Percentiles rank a stretch among this genome's conserved stretches.
Evolutionary conservation across 345 rosid genomes (phyloP).

Genomic region (Erucastrum elatum): DNA sequence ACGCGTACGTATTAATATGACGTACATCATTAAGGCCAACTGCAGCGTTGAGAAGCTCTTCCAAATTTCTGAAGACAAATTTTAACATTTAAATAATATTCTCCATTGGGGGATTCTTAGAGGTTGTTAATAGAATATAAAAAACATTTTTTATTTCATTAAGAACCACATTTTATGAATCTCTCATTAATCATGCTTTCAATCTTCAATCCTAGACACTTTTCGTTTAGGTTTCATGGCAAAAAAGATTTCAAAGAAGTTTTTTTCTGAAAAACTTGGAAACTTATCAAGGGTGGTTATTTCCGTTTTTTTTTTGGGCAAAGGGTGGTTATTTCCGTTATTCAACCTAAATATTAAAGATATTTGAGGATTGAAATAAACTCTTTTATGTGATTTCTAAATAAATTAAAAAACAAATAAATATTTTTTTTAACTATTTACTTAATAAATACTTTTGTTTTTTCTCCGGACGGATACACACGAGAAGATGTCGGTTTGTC

Average conservation of each 20-base stretch:
- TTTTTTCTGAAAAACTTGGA: background rate
- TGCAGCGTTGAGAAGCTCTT: no score
- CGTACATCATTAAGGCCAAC: no score
- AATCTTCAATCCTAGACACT: no score
- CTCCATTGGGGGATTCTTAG: no score
- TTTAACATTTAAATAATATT: no score
- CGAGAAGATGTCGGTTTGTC: conserved; percentile 15
- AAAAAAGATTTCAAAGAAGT: background rate
- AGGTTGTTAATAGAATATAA: no score
- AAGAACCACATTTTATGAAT: no score
- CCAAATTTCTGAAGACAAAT: no score
- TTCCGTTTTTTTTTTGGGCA: background rate
- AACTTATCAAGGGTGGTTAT: background rate
- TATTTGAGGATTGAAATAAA: background rate
- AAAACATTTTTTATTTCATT: no score
- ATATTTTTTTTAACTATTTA: background rate
- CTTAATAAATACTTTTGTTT: background rate
- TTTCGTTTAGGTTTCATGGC: no score
- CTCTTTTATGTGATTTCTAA: background rate
- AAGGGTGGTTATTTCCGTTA: background rate
- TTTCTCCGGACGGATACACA: background rate
- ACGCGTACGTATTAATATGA: background rate
- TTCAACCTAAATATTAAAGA: background rate
- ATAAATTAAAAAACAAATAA: background rate
- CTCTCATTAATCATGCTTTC: no score